These are phyloP conservation scores for Talaromyces proteolyticus DNA, from an alignment of 495 filamentous ascomycete species.

Conservation along the genomic window DNA sequence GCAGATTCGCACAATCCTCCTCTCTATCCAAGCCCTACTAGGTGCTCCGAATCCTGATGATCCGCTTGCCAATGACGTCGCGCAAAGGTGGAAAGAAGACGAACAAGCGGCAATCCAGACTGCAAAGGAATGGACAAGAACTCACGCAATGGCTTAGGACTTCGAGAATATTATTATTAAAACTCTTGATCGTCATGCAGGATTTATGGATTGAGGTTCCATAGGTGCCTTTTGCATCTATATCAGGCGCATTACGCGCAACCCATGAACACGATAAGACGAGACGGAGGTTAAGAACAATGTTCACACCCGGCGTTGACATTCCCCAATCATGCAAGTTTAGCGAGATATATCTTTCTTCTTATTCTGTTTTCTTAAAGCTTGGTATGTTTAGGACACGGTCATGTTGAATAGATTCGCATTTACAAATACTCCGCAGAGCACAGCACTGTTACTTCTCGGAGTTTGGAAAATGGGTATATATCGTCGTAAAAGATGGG, in stretches of 20 bases:
- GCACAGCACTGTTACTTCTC: neutral
- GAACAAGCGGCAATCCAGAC: slow-evolving; percentile 86
- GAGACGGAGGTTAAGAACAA: neutral
- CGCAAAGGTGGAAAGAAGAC: slow-evolving; percentile 97
- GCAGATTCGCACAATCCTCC: slow-evolving; percentile 94
- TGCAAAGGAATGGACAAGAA: slow-evolving; percentile 81
- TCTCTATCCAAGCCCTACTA: slow-evolving; percentile 94
- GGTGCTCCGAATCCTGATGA: slow-evolving; percentile 97
- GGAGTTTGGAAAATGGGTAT: neutral
- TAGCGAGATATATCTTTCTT: neutral
- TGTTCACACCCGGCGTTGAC: neutral
- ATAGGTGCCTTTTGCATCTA: too few relatives aligned
- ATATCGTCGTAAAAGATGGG: neutral
- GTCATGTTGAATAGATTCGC: neutral
- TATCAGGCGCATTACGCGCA: too few relatives aligned
- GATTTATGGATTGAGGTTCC: too few relatives aligned
- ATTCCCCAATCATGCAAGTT: neutral
- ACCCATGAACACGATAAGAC: too few relatives aligned
- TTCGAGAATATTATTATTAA: too few relatives aligned
- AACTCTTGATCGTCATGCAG: too few relatives aligned
- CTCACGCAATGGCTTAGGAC: slow-evolving; percentile 61
- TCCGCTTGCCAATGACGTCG: slow-evolving; percentile 92
- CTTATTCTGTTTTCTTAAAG: too few relatives aligned
- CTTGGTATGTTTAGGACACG: neutral
- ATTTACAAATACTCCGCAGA: neutral